Conservation (phyloP, 176 grass and related monocot species). For the Musa itinerans region DNA sequence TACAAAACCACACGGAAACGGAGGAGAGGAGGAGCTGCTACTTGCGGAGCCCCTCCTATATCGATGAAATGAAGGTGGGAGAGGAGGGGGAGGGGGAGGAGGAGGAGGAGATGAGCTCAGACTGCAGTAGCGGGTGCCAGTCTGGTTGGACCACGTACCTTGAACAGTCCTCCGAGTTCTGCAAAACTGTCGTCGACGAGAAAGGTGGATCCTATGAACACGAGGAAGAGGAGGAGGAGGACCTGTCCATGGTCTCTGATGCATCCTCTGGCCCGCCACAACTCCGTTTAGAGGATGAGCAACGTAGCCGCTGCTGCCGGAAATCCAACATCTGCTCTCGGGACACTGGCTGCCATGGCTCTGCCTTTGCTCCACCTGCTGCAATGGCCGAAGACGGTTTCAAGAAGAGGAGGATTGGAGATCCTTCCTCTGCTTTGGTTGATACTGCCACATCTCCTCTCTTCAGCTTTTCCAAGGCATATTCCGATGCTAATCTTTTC, state of each 20-base stretch:
- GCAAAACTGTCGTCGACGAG: no score
- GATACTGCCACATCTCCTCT: conserved; percentile 87
- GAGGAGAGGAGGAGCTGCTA: not conserved
- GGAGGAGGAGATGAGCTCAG: conserved; percentile 34
- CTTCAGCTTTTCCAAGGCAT: conserved; percentile 34
- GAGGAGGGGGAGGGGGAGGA: conserved; percentile 31
- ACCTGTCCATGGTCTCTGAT: conserved; percentile 90
- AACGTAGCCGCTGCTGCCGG: not conserved
- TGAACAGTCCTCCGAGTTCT: conserved; percentile 5
- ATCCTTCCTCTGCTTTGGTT: conserved; percentile 42
- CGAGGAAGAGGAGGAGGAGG: conserved; percentile 46
- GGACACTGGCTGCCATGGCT: not conserved
- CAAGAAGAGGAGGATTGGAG: conserved; percentile 15
- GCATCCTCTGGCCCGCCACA: conserved; percentile 79
- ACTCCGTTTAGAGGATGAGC: conserved; percentile 22
- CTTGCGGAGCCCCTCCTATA: not conserved
- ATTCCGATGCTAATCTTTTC: not conserved
- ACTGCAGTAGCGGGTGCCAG: conserved; percentile 90
- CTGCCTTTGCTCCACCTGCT: not conserved
- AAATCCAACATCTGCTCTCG: not conserved
- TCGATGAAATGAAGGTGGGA: conserved; percentile 24
- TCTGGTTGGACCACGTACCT: conserved; percentile 97
- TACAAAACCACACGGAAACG: not conserved
- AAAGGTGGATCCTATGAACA: not conserved
- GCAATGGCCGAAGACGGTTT: conserved; percentile 11